Evolutionary conservation across 495 filamentous ascomycete species (phyloP), one percentile per base, ranked within the genome.

Genomic region (Lasiosphaeris hirsuta): DNA sequence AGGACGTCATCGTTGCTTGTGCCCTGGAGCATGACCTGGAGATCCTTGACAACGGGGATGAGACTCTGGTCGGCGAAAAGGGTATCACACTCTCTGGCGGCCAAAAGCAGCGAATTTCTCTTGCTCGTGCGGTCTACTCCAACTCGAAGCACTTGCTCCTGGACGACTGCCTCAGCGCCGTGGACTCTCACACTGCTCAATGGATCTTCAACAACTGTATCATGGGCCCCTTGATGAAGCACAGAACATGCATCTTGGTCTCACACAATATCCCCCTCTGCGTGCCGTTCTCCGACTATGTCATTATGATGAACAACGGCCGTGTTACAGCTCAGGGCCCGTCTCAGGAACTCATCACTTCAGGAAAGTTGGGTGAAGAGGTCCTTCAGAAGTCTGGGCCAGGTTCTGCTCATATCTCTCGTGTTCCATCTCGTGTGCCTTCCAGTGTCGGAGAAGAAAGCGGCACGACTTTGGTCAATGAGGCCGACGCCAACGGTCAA

Each of bases 151-250:
- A 99, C 69, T 69, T 99, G 10, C 81, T 99, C 5, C 75, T 99
- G 34, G 94, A 99, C 67, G 94, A 99, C 71, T 96, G 95, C 61
- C 80, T 99, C 47, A 97, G 92, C 66, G 94, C 94, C 14, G 94
- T 99, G n/a, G 94, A 99, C 72, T 96, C 95, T 7, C 94, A 99
- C 64, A 97, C 94, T 1, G 93, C 92, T 9, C 96, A 96, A 73
- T 97, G 96, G 84, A 97, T 99, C 61, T 97, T 97, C 73, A 88
- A 86, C 60, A 86, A 96, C 64, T 92, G 91, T 52, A 86, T 99
- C 59, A 86, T 87, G 59, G 94, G 94, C 7, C 90, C 91, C 3
- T 71, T 99, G 56, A 97, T 99, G 94, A 69, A 83, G 45, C 78
- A 82, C 58, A 83, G 94, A 39, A 97, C 94, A 38, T 97, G 95